phyloP scores from a whole-genome alignment of 1,284 basidiomycete genomes.

The Tilletia horrida region DNA sequence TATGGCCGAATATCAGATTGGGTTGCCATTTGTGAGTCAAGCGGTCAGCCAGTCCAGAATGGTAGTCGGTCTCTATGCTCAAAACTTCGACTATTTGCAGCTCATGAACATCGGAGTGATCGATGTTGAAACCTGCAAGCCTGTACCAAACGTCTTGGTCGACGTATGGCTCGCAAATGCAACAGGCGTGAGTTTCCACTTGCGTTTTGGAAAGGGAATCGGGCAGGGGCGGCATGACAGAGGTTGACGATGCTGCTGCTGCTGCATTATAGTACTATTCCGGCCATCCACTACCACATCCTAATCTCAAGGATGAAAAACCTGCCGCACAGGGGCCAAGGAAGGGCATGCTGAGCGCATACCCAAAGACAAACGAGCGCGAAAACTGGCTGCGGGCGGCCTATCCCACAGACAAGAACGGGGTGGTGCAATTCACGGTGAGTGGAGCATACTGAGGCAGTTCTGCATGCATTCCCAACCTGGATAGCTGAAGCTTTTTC shows the following conservation, averaged over 20 bases:
- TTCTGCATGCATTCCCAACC: too few relatives aligned
- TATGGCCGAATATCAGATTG: slow-evolving; percentile 61
- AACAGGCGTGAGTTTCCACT: slow-evolving; percentile 20
- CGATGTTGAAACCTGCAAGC: slow-evolving; percentile 70
- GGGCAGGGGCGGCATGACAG: too few relatives aligned
- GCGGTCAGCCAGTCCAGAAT: neutral
- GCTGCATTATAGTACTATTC: slow-evolving; percentile 59
- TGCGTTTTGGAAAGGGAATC: too few relatives aligned
- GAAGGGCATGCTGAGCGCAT: slow-evolving; percentile 56
- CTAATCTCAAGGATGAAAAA: slow-evolving; percentile 53
- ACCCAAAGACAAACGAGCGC: slow-evolving; percentile 56
- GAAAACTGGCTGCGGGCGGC: slow-evolving; percentile 66
- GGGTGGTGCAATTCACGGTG: slow-evolving; percentile 64
- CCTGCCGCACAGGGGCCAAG: slow-evolving; percentile 52
- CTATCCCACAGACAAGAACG: slow-evolving; percentile 66
- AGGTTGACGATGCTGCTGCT: too few relatives aligned
- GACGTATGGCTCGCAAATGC: slow-evolving; percentile 65
- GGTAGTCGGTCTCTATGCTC: neutral
- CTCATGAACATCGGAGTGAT: slow-evolving; percentile 68
- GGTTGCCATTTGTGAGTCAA: slow-evolving; percentile 58
- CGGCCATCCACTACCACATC: slow-evolving; percentile 58
- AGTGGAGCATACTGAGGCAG: neutral
- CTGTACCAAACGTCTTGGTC: slow-evolving; percentile 66
- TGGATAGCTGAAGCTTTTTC: neutral
- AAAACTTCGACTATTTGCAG: neutral